Conservation (phyloP, 768 basidiomycete genomes). For the Termitomyces sp. region DNA sequence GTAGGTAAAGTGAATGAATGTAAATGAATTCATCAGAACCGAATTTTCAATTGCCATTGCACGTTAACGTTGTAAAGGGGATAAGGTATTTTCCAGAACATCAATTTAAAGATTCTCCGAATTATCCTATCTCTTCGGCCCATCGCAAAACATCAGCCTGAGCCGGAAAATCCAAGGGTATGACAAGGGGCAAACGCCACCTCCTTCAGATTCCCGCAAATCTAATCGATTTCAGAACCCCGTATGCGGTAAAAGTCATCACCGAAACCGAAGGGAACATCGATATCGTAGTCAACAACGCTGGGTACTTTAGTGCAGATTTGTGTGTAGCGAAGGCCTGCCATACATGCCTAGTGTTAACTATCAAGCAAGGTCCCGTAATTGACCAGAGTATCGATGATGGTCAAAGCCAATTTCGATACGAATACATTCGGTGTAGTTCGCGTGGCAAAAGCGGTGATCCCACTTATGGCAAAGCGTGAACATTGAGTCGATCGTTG, state of each 20-base stretch:
- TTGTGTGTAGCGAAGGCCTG: conserved; percentile 1
- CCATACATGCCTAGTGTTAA: background rate
- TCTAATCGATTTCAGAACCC: no score
- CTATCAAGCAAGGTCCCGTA: conserved; percentile 30
- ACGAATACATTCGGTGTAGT: conserved; percentile 61
- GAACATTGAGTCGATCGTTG: conserved; percentile 69
- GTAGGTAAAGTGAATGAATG: background rate
- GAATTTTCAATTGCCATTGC: background rate
- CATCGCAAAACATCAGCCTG: conserved; percentile 46
- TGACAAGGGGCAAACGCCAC: no score
- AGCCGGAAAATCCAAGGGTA: conserved; percentile 10
- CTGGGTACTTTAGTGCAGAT: conserved; percentile 49
- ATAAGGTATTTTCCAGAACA: background rate
- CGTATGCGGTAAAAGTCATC: conserved; percentile 44
- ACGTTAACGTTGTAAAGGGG: background rate
- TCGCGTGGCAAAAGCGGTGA: conserved; percentile 52
- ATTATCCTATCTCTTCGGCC: conserved; percentile 41
- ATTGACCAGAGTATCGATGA: conserved; percentile 52
- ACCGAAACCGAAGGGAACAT: conserved; percentile 52
- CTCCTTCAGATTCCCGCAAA: no score
- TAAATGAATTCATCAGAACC: background rate
- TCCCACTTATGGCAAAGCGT: conserved; percentile 73
- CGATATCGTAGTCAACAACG: conserved; percentile 77
- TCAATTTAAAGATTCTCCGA: no score
- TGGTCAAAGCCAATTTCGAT: conserved; percentile 51